phyloP scores from a whole-genome alignment of 257 asterid genomes.

The Solanum dulcamara region DNA sequence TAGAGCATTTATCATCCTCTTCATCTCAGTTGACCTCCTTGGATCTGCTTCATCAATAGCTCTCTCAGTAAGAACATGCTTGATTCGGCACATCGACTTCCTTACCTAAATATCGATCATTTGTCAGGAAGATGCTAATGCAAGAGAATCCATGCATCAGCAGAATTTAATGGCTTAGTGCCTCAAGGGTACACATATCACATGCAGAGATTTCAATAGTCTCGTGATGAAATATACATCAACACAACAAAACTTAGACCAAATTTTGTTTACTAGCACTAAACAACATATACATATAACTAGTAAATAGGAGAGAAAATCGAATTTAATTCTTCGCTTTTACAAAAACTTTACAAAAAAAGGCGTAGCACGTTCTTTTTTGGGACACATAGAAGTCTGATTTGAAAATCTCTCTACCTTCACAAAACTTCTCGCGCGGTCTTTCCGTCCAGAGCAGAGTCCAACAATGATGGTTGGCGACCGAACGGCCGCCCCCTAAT shows the following conservation, averaged over 20 bases:
- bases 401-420: too few species aligned
- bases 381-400: too few species aligned
- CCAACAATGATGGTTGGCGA: too few species aligned
- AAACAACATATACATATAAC: background rate
- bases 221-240: background rate
- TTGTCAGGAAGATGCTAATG: background rate
- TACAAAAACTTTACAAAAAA: too few species aligned
- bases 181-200: background rate
- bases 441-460: too few species aligned
- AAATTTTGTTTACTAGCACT: background rate
- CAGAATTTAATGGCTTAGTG: background rate
- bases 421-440: too few species aligned
- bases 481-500: too few species aligned
- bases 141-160: background rate
- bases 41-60: constrained; percentile 90
- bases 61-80: constrained; percentile 93
- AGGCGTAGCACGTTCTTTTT: too few species aligned
- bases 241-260: background rate
- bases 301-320: too few species aligned
- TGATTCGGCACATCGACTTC: constrained; percentile 89
- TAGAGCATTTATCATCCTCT: constrained; percentile 75
- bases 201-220: background rate
- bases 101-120: constrained; percentile 47
- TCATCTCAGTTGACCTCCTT: constrained; percentile 86
- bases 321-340: too few species aligned